phyloP scores from a whole-genome alignment of 768 basidiomycete species.

The Mrakia blollopis region DNA sequence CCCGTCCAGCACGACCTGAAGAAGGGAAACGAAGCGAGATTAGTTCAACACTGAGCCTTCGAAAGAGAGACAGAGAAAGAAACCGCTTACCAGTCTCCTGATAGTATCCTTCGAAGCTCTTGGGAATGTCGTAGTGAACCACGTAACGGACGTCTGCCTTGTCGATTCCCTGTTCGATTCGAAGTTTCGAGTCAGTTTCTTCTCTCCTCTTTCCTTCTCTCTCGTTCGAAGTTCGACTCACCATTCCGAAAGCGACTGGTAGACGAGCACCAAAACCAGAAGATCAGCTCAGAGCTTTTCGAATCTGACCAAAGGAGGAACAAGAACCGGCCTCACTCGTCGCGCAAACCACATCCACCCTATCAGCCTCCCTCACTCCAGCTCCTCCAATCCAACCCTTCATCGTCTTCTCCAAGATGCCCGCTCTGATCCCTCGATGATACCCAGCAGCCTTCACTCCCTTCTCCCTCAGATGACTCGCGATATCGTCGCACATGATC shows the following conservation, averaged over 20 bases:
- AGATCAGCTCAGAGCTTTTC: background rate
- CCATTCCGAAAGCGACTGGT: slow-evolving; percentile 76
- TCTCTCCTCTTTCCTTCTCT: background rate
- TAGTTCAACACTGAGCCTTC: background rate
- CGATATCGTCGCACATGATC: slow-evolving; percentile 62
- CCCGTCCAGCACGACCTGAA: slow-evolving; percentile 70
- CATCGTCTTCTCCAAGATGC: slow-evolving; percentile 53
- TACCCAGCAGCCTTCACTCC: slow-evolving; percentile 67
- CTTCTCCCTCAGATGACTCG: slow-evolving; percentile 59
- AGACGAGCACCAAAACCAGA: slow-evolving; percentile 49
- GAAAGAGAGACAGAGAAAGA: background rate
- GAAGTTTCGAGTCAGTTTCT: background rate
- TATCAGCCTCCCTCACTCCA: background rate
- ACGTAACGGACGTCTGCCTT: slow-evolving; percentile 73
- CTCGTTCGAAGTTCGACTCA: slow-evolving; percentile 22
- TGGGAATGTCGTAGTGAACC: slow-evolving; percentile 75
- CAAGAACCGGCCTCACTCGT: slow-evolving; percentile 13
- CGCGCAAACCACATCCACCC: slow-evolving; percentile 33
- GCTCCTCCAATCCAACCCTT: slow-evolving; percentile 57
- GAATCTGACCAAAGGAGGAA: background rate
- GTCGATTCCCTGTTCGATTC: slow-evolving; percentile 58
- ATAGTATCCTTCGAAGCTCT: slow-evolving; percentile 81
- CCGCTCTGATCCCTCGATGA: slow-evolving; percentile 62
- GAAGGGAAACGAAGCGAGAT: background rate
- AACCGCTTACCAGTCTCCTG: slow-evolving; percentile 56